Evolutionary conservation across 164 flowering plant species (phyloP), one percentile per base, ranked within the genome.

Genomic region (Amborella trichopoda): DNA sequence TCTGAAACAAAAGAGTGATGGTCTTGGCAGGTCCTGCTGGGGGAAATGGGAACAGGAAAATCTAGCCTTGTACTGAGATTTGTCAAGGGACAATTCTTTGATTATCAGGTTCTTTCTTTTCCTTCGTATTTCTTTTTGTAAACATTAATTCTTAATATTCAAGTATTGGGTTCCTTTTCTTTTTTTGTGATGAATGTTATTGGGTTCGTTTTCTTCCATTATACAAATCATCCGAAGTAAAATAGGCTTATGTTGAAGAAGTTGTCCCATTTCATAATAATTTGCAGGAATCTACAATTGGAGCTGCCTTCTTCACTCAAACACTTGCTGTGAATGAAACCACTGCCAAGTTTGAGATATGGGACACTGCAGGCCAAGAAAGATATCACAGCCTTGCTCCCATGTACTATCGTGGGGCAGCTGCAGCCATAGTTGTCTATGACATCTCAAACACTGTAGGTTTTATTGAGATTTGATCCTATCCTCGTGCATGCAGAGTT

Each of bases 11-110:
- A n/a, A n/a, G n/a, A n/a, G n/a, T n/a, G n/a, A n/a, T n/a, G n/a
- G n/a, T n/a, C n/a, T n/a, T n/a, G n/a, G n/a, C 40, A 37, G 40
- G 40, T 37, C 19, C 40, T 37, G 40, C 40, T 2, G n/a, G 40
- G 40, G 40, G 40, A 37, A 18, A 37, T 37, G 40, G 40, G 40
- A n/a, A 37, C 40, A n/a, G 40, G 40, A n/a, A 37, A 37, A 37
- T 37, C 40, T 5, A 37, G 40, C 40, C 40, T 37, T n/a, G 40
- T 37, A 21, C 19, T 37, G 40, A 37, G 40, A n/a, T 37, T 37
- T n/a, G 40, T 37, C 19, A 37, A 37, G 40, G 40, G 40, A 2
- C 40, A 37, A n/a, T 37, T 37, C 19, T 37, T n/a, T 37, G 40
- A 37, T n/a, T 37, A n/a, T 5, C 40, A 37, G 40, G 40, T 37